Percentiles rank a stretch among this genome's conserved stretches.
These are phyloP conservation scores for Polygonum aviculare DNA, from an alignment of 148 eudicot species.

Conservation along the genomic window DNA sequence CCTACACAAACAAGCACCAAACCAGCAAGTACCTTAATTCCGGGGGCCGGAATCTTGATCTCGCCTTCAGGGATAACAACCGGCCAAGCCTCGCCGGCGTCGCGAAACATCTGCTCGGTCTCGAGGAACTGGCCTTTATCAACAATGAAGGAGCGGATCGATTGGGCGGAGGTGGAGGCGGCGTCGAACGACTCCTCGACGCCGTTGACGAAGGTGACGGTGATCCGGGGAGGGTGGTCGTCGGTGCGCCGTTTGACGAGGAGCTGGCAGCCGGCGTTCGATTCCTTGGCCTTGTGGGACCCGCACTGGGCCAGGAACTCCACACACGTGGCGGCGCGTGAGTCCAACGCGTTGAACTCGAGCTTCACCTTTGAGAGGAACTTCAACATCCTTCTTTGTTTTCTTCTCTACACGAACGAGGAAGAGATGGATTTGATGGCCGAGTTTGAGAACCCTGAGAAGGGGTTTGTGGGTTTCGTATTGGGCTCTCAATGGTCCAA, in stretches of 20 bases:
- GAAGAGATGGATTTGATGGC: too few relatives aligned
- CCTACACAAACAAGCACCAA: neutral
- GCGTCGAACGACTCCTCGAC: slow-evolving; percentile 77
- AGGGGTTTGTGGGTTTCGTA: too few relatives aligned
- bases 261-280: slow-evolving; percentile 64
- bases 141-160: slow-evolving; percentile 47
- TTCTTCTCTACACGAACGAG: too few relatives aligned
- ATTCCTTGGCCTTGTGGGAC: slow-evolving; percentile 71
- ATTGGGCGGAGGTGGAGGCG: slow-evolving; percentile 61
- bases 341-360: slow-evolving; percentile 87
- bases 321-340: slow-evolving; percentile 63
- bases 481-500: too few relatives aligned
- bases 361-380: slow-evolving; percentile 79
- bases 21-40: slow-evolving; percentile 48
- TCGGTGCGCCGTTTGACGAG: slow-evolving; percentile 83
- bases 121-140: slow-evolving; percentile 49
- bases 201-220: slow-evolving; percentile 83
- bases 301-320: slow-evolving; percentile 84
- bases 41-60: slow-evolving; percentile 36
- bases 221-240: slow-evolving; percentile 63
- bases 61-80: slow-evolving; percentile 67
- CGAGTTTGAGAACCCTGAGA: too few relatives aligned
- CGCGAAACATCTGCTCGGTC: slow-evolving; percentile 93
- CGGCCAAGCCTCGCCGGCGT: slow-evolving; percentile 89
- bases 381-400: slow-evolving; percentile 46